Evolutionary conservation across 23 red algal genomes (phyloP), one percentile per base, ranked within the genome.

Genomic region (Gracilariopsis chorda): DNA sequence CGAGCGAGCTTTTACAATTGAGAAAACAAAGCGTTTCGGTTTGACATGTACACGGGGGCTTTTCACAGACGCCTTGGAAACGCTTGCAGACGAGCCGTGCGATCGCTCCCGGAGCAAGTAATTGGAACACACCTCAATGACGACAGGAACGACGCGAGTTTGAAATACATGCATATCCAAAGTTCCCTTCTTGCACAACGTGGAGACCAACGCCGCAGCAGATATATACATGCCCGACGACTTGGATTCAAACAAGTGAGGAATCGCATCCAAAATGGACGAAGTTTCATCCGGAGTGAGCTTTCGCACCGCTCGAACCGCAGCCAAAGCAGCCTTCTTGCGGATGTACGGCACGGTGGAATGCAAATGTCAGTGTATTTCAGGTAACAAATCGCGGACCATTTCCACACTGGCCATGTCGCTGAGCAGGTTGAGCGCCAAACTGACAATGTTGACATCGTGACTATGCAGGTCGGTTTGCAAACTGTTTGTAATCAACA

Each of bases 401-500:
- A 99, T 93, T 29, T 99, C 97, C 8, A 88, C 57, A 21, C 93
- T 93, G 1, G 97, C 91, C 51, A 99, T 83, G 77, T 99, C 93
- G 58, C 73, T 93, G 7, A 99, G 36, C 17, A 93, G 74, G 70
- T 91, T 92, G 32, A 99, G 89, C 11, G 97, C 97, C 23, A 99
- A 82, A 51, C 79, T 92, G 5, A 93, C 84, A 21, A 99, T 81
- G 57, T 91, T 55, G 42, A 91, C 69, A 58, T 94, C 93, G 57
- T 94, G 86, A 23, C 72, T 92, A 9, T 91, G 56, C 20, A 99
- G 88, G 77, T 99, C 97, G 46, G 65, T 69, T 51, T 96, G 81
- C 19, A 99, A 63, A 36, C 71, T 83, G 80, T 99, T 95, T 13
- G 93, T 95, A 33, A 95, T 88, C 11, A 99, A 85, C 77, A 96